Base-by-base conservation (phyloP, 2,329 filamentous ascomycete genomes). In the Pseudocercospora vitis region DNA sequence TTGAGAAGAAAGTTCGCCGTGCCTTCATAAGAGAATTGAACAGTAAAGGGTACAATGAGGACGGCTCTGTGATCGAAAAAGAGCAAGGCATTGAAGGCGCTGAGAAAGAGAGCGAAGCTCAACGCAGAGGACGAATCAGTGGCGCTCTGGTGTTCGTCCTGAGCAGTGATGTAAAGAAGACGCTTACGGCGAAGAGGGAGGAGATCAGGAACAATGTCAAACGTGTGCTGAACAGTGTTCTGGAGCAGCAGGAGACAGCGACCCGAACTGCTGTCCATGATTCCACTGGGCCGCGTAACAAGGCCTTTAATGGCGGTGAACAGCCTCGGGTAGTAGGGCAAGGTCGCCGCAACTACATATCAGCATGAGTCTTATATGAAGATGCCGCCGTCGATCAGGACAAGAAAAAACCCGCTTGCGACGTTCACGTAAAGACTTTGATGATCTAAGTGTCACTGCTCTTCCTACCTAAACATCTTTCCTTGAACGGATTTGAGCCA, bases 1-100 rank as follows among this genome's bases (percentile, higher is more conserved):
- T 68, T 19, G 66, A 67, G 19, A 71, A 76, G 54, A 74, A 76
- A 62, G 59, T 76, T 23, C 70, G 73, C 37, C 59, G 68, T 24
- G 78, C 77, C 2, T 74, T 83, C 44, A 60, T 63, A 39, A 67
- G 73, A 45, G 75, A 75, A 9, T 62, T 83, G 63, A 71, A 66
- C 52, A 69, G 68, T 18, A 68, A 69, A 48, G 80, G 80, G 2
- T 80, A 72, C 61, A 71, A 75, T 58, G 50, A 55, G 9, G 50
- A 71, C 24, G 72, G 69, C 6, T 64, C 62, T 31, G 24, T 45
- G 16, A 6, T 50, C 42, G n/a, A 31, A 31, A 4, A 21, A 19
- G 28, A 12, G 12, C 21, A 3, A 19, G 19, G 50, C 16, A 9
- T 40, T n/a, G 26, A 46, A 26, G 24, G 39, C 40, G 14, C 14